Base-by-base conservation (phyloP, 2,329 filamentous ascomycete species). In the Aureobasidium musti region DNA sequence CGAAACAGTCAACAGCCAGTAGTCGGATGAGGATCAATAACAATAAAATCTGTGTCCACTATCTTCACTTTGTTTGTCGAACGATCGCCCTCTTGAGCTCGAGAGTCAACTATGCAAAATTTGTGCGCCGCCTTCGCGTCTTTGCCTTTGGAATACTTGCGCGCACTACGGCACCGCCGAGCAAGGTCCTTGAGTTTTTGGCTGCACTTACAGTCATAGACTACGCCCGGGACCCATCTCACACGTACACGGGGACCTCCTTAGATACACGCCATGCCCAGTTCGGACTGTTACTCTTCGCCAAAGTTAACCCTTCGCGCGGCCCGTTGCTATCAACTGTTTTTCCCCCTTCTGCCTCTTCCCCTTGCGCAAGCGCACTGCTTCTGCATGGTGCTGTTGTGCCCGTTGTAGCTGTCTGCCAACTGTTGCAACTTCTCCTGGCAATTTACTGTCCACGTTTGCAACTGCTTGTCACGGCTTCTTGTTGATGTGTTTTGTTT, bases 1-100 rank as follows among this genome's bases (percentile, higher is more conserved):
- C 61, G 61, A 64, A 64, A 64, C 61, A 64, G 61, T 63, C 59
- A 63, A 63, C 59, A 37, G 59, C 43, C 61, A 64, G 61, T 64
- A 64, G 61, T 64, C 23, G 43, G 43, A 39, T 5, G 33, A 49
- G 41, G 57, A 61, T 63, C 59, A 47, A 63, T 63, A 63, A 45
- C 59, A 47, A 63, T 63, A 52, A 43, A 49, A 59, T 63, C 19
- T 52, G 59, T 63, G 59, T 63, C 52, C 59, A 63, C 59, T 30
- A 52, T 63, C n/a, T 30, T 28, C 30, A 37, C 49, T 37, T 1
- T 19, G 13, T 19, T 54, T 13, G 30, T 64, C 49, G 37, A 64
- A 28, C 49, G 7, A 47, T 43, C 49, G 37, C 19, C 33, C 6
- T 39, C 1, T 39, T 37, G 26, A 35, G 43, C 26, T 17, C 35